These are phyloP conservation scores for Sugiyamaella smithiae DNA, from an alignment of 805 yeast species.

Conservation along the genomic window DNA sequence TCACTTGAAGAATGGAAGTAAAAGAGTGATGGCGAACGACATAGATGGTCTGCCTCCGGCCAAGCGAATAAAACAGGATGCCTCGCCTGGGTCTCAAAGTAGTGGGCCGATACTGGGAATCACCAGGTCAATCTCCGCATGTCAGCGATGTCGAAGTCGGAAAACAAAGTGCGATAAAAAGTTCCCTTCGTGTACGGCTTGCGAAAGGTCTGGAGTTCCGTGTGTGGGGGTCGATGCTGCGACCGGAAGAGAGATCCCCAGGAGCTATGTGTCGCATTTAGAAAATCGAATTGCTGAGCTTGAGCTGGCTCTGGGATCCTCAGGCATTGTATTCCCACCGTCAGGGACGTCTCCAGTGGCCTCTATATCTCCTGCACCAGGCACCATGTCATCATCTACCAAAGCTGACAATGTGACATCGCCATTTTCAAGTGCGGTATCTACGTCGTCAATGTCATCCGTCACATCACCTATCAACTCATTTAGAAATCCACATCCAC, in stretches of 20 bases:
- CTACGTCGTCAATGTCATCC: not conserved
- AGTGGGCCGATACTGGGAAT: not conserved
- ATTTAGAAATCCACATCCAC: not conserved
- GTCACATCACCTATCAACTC: not conserved
- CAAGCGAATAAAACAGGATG: not conserved
- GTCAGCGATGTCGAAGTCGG: conserved; percentile 73
- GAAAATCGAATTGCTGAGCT: conserved; percentile 63
- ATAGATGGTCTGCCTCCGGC: too few species aligned
- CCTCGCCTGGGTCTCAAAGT: not conserved
- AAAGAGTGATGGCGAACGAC: too few species aligned
- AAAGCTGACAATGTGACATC: not conserved
- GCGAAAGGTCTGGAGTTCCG: conserved; percentile 61
- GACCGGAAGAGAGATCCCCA: conserved; percentile 80
- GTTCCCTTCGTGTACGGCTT: conserved; percentile 63
- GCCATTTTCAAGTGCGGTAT: not conserved
- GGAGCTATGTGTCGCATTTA: conserved; percentile 64
- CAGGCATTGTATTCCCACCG: not conserved
- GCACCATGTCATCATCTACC: not conserved
- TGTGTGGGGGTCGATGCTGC: conserved; percentile 87
- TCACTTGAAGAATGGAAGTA: too few species aligned
- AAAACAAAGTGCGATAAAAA: conserved; percentile 66
- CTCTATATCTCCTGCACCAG: not conserved
- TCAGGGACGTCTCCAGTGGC: not conserved
- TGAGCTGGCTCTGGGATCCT: conserved; percentile 43
- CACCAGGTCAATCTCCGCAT: conserved; percentile 67